Base-by-base conservation (phyloP, 441 rosid genomes). In the Syzygium syzygioides region DNA sequence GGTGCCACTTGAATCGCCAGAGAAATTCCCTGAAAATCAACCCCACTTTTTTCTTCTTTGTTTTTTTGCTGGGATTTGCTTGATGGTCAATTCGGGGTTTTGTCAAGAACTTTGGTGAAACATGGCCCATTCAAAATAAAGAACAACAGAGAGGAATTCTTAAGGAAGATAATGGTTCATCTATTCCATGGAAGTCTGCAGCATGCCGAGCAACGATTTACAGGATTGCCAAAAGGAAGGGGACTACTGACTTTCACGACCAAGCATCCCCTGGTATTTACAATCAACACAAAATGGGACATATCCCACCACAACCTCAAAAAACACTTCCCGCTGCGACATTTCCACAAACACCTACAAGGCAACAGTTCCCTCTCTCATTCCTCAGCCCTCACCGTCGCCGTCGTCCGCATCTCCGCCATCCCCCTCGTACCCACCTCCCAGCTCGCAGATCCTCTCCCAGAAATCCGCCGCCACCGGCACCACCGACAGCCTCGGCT, bases 401-500 rank as follows among this genome's bases (percentile, higher is more conserved):
- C 88, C 91, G 12, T 62, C 50, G 54, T 52, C 68, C 71, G 76
- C 94, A 45, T 91, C 93, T 14, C 80, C 32, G 54, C 95, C 98
- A 89, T 96, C 98, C 25, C 99, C 99, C 30, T 90, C 90, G 92
- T 91, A 97, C 91, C 99, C 99, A 93, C 93, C 94, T 4, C 98
- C 97, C 95, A 98, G 84, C 13, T 96, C 94, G 89, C 98, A 97
- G 86, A 97, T 76, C 90, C 87, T 93, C 55, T 52, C 50, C 99
- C 99, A 97, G 48, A 94, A 88, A 83, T 88, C 91, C 85, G 91
- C 92, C 11, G 93, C 87, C 30, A 97, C 97, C 12, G 95, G 94
- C 90, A 97, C 96, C n/a, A 97, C 99, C 86, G 99, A 96, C 91
- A 97, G 90, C 90, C 99, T 92, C 80, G 98, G 98, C 96, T 98